phyloP scores from a whole-genome alignment of 176 grass and related monocot genomes.

The Bothriochloa decipiens region DNA sequence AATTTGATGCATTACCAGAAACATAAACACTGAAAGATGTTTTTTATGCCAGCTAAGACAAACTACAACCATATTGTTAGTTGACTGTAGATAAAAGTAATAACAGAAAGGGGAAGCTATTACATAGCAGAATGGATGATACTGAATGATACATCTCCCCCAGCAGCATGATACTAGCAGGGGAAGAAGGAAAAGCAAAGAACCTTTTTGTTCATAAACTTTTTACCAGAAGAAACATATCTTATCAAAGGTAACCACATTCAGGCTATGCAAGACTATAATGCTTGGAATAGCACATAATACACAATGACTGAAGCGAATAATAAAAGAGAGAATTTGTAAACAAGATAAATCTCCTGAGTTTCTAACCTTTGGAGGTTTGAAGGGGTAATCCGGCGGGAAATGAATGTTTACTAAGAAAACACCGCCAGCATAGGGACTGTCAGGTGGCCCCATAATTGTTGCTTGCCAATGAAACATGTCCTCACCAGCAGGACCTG shows the following conservation, averaged over 20 bases:
- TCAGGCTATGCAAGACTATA: conserved; percentile 1
- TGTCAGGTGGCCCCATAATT: conserved; percentile 66
- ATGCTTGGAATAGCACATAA: neutral
- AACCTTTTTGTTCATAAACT: neutral
- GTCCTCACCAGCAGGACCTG: conserved; percentile 67
- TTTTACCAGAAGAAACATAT: neutral
- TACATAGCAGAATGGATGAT: neutral
- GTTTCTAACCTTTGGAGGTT: conserved; percentile 55
- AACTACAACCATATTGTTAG: neutral
- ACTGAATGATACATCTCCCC: neutral
- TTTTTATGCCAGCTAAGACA: neutral
- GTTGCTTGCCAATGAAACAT: conserved; percentile 73
- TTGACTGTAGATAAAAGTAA: neutral
- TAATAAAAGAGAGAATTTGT: neutral
- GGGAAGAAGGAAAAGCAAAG: neutral
- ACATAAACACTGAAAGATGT: neutral
- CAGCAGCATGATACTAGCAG: neutral
- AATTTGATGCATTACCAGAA: neutral
- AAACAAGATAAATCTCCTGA: neutral
- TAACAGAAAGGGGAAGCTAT: neutral
- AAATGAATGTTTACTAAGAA: conserved; percentile 72
- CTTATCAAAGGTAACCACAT: neutral
- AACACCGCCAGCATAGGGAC: conserved; percentile 62
- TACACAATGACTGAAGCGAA: neutral
- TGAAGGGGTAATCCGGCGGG: conserved; percentile 63